These are phyloP conservation scores for Protostelium mycophagum DNA, from an alignment of 78 protist genomes.

Conservation along the genomic window DNA sequence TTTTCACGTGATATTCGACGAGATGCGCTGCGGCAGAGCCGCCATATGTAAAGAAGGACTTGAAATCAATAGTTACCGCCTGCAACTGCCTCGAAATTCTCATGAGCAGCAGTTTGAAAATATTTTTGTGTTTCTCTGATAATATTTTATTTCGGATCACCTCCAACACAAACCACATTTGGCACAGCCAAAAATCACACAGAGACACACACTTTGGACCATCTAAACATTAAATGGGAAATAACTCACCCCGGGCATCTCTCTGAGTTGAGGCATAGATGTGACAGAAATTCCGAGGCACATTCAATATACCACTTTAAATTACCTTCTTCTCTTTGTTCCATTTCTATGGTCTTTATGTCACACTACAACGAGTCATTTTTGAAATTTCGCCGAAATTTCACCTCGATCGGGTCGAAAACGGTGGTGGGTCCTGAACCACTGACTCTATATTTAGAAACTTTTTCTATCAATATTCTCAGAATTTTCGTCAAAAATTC, in stretches of 20 bases:
- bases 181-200: too few species aligned
- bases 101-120: too few species aligned
- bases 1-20: too few species aligned
- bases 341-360: not conserved
- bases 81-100: too few species aligned
- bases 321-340: not conserved
- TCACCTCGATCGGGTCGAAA: not conserved
- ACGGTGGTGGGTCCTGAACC: not conserved
- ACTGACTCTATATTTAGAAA: not conserved
- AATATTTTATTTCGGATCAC: too few species aligned
- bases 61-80: too few species aligned
- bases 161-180: too few species aligned
- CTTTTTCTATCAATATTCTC: not conserved
- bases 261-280: not conserved
- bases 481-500: not conserved
- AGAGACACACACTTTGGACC: too few species aligned
- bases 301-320: not conserved
- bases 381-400: not conserved
- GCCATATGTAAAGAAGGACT: too few species aligned
- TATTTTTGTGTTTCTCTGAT: too few species aligned
- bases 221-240: too few species aligned
- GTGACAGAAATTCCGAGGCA: not conserved
- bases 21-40: too few species aligned
- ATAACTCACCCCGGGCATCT: not conserved
- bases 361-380: not conserved